Evolutionary conservation across 805 yeast species (phyloP).

Genomic region (Trichomonascus vanleenenianus): DNA sequence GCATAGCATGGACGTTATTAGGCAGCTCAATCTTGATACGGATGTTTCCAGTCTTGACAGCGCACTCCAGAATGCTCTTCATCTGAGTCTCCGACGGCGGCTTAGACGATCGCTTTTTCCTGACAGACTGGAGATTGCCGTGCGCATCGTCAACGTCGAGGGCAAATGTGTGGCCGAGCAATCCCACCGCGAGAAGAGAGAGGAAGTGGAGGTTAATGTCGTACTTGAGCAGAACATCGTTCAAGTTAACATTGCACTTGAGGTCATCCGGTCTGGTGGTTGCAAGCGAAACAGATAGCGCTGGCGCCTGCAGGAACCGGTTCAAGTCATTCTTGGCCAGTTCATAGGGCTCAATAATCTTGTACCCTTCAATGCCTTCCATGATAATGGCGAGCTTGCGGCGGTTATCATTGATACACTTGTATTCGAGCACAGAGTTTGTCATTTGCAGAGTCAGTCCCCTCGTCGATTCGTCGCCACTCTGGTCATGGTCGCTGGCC

Average conservation of each 20-base stretch:
- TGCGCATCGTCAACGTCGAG: slow-evolving; percentile 3
- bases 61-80: slow-evolving; percentile 16
- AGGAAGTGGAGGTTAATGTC: slow-evolving; percentile 37
- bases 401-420: slow-evolving; percentile 5
- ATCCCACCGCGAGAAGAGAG: slow-evolving; percentile 37
- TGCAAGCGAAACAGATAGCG: slow-evolving; percentile 18
- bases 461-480: slow-evolving; percentile 9
- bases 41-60: slow-evolving; percentile 24
- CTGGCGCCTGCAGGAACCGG: slow-evolving; percentile 22
- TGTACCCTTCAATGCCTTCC: slow-evolving; percentile 20
- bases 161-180: slow-evolving; percentile 36
- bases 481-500: slow-evolving; percentile 14
- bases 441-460: slow-evolving; percentile 18
- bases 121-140: too few species aligned
- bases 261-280: slow-evolving; percentile 11
- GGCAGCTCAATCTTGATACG: slow-evolving; percentile 38
- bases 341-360: slow-evolving; percentile 21
- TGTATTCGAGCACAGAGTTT: slow-evolving; percentile 15
- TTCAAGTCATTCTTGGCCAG: slow-evolving; percentile 14
- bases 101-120: not conserved
- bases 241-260: slow-evolving; percentile 18
- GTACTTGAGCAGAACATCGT: slow-evolving; percentile 18
- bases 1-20: slow-evolving; percentile 37
- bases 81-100: not conserved
- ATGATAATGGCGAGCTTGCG: slow-evolving; percentile 19